Percentiles rank a stretch among this genome's conserved stretches.
Conservation (phyloP, 177 flowering plant genomes). For the Vitis hybrid region DNA sequence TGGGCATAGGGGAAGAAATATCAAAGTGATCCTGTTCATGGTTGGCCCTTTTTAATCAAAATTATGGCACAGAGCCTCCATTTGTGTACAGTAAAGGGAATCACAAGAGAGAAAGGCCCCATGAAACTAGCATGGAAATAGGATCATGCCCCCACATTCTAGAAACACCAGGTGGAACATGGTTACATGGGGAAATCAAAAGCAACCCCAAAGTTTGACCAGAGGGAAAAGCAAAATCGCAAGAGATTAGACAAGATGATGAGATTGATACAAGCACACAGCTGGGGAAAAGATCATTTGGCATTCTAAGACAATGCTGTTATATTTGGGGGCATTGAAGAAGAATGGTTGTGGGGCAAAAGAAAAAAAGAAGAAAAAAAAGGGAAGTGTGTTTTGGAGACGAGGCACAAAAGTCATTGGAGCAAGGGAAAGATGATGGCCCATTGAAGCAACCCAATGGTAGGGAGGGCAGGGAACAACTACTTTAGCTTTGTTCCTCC, state of each 20-base stretch:
- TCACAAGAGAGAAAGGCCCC: background rate
- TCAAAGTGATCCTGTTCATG: too few relatives aligned
- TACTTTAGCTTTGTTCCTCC: constrained; percentile 5
- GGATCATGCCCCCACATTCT: constrained; percentile 6
- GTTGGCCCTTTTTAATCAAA: too few relatives aligned
- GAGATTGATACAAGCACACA: constrained; percentile 1
- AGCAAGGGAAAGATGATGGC: constrained; percentile 10
- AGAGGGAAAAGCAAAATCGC: background rate
- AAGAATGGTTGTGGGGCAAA: background rate
- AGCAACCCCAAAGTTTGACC: constrained; percentile 17
- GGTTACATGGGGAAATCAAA: constrained; percentile 15
- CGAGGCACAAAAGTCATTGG: constrained; percentile 12
- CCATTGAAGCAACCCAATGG: constrained; percentile 24
- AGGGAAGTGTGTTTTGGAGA: constrained; percentile 1
- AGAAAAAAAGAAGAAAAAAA: background rate
- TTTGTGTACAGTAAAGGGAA: too few relatives aligned
- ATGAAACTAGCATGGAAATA: constrained; percentile 1
- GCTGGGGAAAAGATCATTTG: background rate
- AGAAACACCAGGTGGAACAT: constrained; percentile 4
- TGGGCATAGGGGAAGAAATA: too few relatives aligned
- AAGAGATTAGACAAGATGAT: constrained; percentile 19
- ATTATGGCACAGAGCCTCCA: too few relatives aligned
- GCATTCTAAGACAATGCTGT: too few relatives aligned
- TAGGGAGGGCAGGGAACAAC: constrained; percentile 34
- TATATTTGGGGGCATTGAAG: too few relatives aligned